phyloP scores from a whole-genome alignment of 768 basidiomycete species.

The Tulasnella sp. region DNA sequence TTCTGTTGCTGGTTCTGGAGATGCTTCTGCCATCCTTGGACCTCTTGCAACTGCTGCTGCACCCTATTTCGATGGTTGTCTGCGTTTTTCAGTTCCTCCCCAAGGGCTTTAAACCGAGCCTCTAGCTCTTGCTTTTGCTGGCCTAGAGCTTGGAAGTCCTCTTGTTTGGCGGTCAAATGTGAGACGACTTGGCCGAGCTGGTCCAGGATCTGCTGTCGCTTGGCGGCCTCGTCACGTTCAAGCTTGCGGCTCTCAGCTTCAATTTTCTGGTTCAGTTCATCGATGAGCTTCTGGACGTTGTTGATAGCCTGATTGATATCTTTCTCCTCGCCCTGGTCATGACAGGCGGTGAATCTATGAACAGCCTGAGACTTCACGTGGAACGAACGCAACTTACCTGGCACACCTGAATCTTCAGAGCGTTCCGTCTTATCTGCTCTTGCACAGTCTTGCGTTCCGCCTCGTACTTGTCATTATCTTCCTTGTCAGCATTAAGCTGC shows the following conservation, averaged over 20 bases:
- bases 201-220: constrained; percentile 61
- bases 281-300: constrained; percentile 44
- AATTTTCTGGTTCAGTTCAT: constrained; percentile 53
- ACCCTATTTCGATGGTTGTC: constrained; percentile 46
- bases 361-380: no score
- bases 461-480: background rate
- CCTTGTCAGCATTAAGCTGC: background rate
- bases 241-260: constrained; percentile 55
- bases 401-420: constrained; percentile 27
- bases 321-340: background rate
- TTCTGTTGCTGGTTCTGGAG: constrained; percentile 33
- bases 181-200: constrained; percentile 56
- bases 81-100: constrained; percentile 42
- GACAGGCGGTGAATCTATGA: background rate
- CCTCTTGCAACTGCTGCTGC: constrained; percentile 24
- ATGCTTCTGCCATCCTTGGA: background rate
- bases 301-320: constrained; percentile 51
- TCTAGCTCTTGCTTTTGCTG: constrained; percentile 33
- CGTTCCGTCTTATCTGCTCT: constrained; percentile 24
- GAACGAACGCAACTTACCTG: background rate
- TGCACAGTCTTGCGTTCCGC: constrained; percentile 5
- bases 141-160: constrained; percentile 39
- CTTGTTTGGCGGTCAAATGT: constrained; percentile 49
- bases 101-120: constrained; percentile 27
- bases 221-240: constrained; percentile 62